Percentiles rank a stretch among this genome's conserved stretches.
These are phyloP conservation scores for Amaranthus palmeri DNA, from an alignment of 148 eudicot species.

Conservation along the genomic window DNA sequence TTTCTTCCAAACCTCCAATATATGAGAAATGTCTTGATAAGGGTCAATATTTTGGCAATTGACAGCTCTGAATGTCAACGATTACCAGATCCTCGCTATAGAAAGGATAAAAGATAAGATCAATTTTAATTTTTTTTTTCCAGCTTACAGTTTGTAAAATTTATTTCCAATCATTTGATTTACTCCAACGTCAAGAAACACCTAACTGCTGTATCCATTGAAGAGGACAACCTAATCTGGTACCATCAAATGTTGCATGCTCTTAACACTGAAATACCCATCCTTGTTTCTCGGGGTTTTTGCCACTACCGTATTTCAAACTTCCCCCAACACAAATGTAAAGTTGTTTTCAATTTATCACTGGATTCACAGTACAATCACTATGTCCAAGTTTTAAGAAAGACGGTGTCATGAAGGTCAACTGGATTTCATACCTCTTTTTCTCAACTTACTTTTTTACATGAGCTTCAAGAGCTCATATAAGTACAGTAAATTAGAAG, in stretches of 20 bases:
- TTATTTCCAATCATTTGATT: neutral
- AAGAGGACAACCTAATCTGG: neutral
- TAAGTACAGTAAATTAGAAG: too few relatives aligned
- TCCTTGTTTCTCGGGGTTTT: neutral
- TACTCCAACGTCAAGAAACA: neutral
- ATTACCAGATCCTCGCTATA: neutral
- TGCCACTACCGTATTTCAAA: neutral
- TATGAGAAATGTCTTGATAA: too few relatives aligned
- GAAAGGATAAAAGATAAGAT: neutral
- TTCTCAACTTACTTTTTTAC: too few relatives aligned
- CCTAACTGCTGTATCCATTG: neutral
- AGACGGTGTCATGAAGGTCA: too few relatives aligned
- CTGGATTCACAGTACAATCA: too few relatives aligned
- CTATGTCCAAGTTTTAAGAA: too few relatives aligned
- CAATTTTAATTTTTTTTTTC: neutral
- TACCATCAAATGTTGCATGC: neutral
- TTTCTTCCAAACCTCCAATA: too few relatives aligned
- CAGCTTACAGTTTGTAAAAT: neutral
- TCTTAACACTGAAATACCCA: neutral
- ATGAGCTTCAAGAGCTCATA: too few relatives aligned
- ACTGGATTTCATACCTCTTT: too few relatives aligned
- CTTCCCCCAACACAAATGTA: too few relatives aligned
- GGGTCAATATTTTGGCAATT: neutral
- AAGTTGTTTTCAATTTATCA: too few relatives aligned
- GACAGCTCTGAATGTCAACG: neutral